Evolutionary conservation across 2,329 filamentous ascomycete species (phyloP), one percentile per base, ranked within the genome.

Genomic region (Diaporthe caulivora): DNA sequence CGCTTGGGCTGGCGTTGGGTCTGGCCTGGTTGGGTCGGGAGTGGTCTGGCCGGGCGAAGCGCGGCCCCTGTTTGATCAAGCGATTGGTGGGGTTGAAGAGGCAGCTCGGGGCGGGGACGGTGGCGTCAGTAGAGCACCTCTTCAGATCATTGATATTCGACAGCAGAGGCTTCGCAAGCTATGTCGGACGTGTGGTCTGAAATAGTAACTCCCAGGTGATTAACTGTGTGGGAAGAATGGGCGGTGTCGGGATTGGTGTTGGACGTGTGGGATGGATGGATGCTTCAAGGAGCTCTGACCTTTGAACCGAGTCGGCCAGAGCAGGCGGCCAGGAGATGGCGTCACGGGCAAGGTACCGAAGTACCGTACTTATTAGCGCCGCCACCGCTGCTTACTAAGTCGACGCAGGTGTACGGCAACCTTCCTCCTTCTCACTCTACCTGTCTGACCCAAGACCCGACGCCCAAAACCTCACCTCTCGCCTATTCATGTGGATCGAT

Each of bases 41-140:
- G 17, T 13, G 44, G 62, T 40, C 37, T 31, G 62, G 44, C 62
- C 31, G 53, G 31, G 40, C 44, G 62, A 67, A 53, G 62, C 62
- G 53, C 62, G 62, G 62, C 62, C 62, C 62, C 62, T 67, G 62
- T 67, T 53, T 67, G 62, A 67, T 53, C 47, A 31, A 67, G 62
- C 47, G 34, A 53, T 51, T 67, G 62, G 62, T 53, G 62, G 62
- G 62, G 62, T 67, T 53, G 47, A 18, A 51, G 42, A 65, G 29
- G 62, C 47, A 51, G 47, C 62, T 67, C 21, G 6, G 47, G 17
- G 62, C 10, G 44, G 62, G 47, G n/a, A 29, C n/a, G 31, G 17
- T 21, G 31, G 47, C 31, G 47, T n/a, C 18, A 53, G 17, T 8
- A 21, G n/a, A 53, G 44, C 44, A 29, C 53, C 62, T 40, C 44